These are phyloP conservation scores for Neoarthrinium moseri DNA, from an alignment of 2,329 filamentous ascomycete species.

Conservation along the genomic window DNA sequence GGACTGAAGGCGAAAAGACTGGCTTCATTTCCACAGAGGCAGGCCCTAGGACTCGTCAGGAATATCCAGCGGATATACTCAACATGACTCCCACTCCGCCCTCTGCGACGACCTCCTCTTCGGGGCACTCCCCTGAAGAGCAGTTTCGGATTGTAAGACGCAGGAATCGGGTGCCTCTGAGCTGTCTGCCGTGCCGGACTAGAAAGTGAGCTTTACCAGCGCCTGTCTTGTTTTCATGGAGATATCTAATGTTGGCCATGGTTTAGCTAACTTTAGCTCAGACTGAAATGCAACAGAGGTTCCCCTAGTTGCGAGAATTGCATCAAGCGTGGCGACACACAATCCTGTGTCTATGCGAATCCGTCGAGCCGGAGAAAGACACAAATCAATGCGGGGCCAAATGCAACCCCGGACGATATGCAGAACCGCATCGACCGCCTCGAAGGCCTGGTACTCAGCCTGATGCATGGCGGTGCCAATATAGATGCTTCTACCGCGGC, in stretches of 20 bases:
- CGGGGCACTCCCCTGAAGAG: constrained; percentile 77
- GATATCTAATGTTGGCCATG: not conserved
- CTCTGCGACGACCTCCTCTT: constrained; percentile 74
- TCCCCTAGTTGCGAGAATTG: constrained; percentile 89
- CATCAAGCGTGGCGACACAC: constrained; percentile 77
- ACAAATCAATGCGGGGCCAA: constrained; percentile 52
- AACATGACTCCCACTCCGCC: constrained; percentile 75
- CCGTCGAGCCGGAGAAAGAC: constrained; percentile 71
- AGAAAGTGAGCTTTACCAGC: constrained; percentile 69
- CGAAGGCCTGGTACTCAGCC: constrained; percentile 84
- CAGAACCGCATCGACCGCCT: constrained; percentile 96
- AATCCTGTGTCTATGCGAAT: constrained; percentile 82
- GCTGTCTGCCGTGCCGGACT: constrained; percentile 86
- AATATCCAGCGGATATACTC: no score
- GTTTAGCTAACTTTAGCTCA: constrained; percentile 29
- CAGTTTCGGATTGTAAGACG: constrained; percentile 88
- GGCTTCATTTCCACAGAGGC: no score
- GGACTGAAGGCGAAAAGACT: no score
- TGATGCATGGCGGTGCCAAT: constrained; percentile 83
- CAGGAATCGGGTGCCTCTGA: constrained; percentile 87
- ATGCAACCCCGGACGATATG: constrained; percentile 84
- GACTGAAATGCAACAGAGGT: constrained; percentile 81
- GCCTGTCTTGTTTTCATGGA: not conserved
- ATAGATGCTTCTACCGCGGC: constrained; percentile 39
- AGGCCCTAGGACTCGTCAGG: no score